These are phyloP conservation scores for Aquilaria agallochum DNA, from an alignment of 441 rosid species.

Conservation along the genomic window DNA sequence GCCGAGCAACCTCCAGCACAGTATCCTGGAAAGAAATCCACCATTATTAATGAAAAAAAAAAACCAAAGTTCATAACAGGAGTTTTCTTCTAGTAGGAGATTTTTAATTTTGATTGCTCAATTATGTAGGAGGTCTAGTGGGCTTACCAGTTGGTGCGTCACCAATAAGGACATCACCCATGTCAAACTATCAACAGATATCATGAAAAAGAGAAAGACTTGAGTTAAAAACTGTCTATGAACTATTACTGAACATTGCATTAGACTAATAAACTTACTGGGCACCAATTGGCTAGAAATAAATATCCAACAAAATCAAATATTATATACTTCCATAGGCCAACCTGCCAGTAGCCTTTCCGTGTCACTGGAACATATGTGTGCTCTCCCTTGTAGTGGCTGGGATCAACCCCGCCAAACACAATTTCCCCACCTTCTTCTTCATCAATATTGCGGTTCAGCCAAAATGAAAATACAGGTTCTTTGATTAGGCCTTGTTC, in stretches of 20 bases:
- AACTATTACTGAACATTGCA: not conserved
- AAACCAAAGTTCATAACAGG: no score
- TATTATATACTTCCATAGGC: not conserved
- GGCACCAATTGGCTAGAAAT: not conserved
- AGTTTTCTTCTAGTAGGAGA: no score
- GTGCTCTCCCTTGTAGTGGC: conserved; percentile 57
- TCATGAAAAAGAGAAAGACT: conserved; percentile 1
- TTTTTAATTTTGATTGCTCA: no score
- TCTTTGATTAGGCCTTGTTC: conserved; percentile 54
- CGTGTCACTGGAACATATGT: conserved; percentile 63
- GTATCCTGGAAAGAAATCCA: conserved; percentile 27
- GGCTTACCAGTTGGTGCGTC: conserved; percentile 64
- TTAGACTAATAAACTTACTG: no score
- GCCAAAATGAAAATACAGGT: conserved; percentile 60
- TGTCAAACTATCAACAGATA: conserved; percentile 39
- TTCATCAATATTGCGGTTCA: conserved; percentile 48
- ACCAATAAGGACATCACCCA: conserved; percentile 55
- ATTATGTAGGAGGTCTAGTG: not conserved
- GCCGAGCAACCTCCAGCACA: conserved; percentile 58
- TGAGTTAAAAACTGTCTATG: not conserved
- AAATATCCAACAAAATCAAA: not conserved
- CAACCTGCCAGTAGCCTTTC: conserved; percentile 74
- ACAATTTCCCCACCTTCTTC: conserved; percentile 66
- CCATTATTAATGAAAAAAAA: no score
- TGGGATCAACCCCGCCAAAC: conserved; percentile 54